These are phyloP conservation scores for Backusella tuberculispora DNA, from an alignment of 192 early-diverging fungal genomes.

Conservation along the genomic window DNA sequence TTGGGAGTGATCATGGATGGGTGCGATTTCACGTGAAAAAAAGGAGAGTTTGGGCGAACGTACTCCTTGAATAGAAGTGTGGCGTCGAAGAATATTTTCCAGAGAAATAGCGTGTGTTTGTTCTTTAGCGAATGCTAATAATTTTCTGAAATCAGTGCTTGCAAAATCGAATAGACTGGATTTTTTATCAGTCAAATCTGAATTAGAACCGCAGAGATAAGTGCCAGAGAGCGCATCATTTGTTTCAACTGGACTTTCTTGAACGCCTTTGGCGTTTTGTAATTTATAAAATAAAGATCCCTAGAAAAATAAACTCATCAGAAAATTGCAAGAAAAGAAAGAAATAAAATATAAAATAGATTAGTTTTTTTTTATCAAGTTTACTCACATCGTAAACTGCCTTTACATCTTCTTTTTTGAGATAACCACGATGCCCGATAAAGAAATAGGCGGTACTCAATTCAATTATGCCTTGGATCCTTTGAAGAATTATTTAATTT, in stretches of 20 bases:
- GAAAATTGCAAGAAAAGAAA: neutral
- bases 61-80: constrained; percentile 9
- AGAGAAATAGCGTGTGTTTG: neutral
- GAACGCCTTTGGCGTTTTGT: constrained; percentile 10
- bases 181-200: neutral
- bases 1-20: neutral
- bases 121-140: constrained; percentile 6
- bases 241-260: neutral
- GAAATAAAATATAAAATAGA: neutral
- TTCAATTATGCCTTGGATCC: constrained; percentile 1
- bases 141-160: constrained; percentile 1
- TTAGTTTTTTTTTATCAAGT: neutral
- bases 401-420: constrained; percentile 13
- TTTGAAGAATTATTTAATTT: neutral
- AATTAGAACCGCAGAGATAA: constrained; percentile 15
- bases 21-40: constrained; percentile 4
- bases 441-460: constrained; percentile 23
- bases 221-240: constrained; percentile 17
- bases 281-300: constrained; percentile 14
- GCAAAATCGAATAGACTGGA: neutral
- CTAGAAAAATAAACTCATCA: neutral
- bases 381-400: constrained; percentile 27
- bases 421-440: constrained; percentile 17
- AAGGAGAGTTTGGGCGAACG: neutral
- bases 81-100: constrained; percentile 12